Evolutionary conservation across 2,329 filamentous ascomycete species (phyloP), one percentile per base, ranked within the genome.

Genomic region (Scytalidium lignicola): DNA sequence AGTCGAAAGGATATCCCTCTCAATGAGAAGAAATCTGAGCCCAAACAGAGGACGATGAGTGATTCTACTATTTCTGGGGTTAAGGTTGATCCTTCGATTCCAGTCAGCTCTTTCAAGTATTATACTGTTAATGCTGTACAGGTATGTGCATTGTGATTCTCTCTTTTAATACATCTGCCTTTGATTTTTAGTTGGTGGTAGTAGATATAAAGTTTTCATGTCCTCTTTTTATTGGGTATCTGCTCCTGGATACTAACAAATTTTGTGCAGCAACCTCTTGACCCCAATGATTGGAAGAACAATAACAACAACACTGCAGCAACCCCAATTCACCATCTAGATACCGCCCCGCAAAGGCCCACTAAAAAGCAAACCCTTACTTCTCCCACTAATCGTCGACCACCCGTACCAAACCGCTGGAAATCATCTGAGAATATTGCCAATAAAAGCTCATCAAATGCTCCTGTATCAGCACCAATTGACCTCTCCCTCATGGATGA

Each of bases 1-100:
- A 90, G 88, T 47, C 80, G 88, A 51, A 95, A 93, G 64, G 90
- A 95, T 62, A 80, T 92, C 46, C 87, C 88, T 1, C 72, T 95
- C 44, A 62, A 49, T 50, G 63, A 65, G 48, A 58, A 52, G 50
- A 65, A 62, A 44, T 18, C 54, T 4, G 63, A 65, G 20, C 42
- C 54, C 3, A 63, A 64, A 46, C 48, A 53, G 40, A 59, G 56
- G 46, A 57, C 55, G 23, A 54, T 53, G 50, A 63, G 54, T 53
- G 58, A 58, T 50, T 47, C 51, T 26, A 13, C 43, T 21, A 48
- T 28, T 7, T 53, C 60, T 15, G 53, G 53, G 22, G 49, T 59
- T 28, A 63, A 60, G 40, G 53, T 60, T 43, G 61, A 65, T 49
- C 59, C 62, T 2, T 53, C 47, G 13, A 49, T 51, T 29, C 41